Conservation (phyloP, 164 flowering plant genomes). For the Piper longum region DNA sequence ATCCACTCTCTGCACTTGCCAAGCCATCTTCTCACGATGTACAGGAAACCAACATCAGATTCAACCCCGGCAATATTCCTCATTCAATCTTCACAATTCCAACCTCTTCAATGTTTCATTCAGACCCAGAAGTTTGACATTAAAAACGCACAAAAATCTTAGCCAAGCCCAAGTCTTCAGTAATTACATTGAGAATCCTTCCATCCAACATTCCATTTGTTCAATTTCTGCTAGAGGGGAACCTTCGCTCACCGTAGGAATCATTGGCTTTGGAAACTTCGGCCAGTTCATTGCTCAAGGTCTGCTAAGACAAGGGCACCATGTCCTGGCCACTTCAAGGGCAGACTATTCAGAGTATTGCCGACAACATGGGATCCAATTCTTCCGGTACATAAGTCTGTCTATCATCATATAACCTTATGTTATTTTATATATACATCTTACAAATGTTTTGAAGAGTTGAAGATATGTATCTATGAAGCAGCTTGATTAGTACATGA, state of each 20-base stretch:
- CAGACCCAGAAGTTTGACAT: neutral
- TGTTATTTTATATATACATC: neutral
- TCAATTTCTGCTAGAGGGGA: neutral
- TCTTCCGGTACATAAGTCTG: constrained; percentile 9
- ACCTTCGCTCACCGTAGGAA: constrained; percentile 11
- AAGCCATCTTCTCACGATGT: neutral
- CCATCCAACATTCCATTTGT: no score
- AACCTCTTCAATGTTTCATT: neutral
- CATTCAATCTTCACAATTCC: neutral
- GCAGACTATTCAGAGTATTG: constrained; percentile 20
- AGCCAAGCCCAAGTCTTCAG: neutral
- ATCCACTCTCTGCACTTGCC: neutral
- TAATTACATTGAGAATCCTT: neutral
- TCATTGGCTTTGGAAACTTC: constrained; percentile 23
- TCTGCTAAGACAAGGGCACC: constrained; percentile 18
- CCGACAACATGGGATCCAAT: constrained; percentile 12
- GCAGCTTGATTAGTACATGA: neutral
- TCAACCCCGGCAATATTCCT: neutral
- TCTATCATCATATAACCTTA: no score
- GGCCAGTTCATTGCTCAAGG: constrained; percentile 26
- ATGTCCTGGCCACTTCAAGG: constrained; percentile 21
- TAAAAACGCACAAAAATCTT: neutral
- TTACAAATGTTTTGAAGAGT: neutral
- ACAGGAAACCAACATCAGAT: neutral
- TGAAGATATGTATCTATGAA: neutral